These are phyloP conservation scores for Xylariales sp. DNA, from an alignment of 2,329 filamentous ascomycete species.

Conservation along the genomic window DNA sequence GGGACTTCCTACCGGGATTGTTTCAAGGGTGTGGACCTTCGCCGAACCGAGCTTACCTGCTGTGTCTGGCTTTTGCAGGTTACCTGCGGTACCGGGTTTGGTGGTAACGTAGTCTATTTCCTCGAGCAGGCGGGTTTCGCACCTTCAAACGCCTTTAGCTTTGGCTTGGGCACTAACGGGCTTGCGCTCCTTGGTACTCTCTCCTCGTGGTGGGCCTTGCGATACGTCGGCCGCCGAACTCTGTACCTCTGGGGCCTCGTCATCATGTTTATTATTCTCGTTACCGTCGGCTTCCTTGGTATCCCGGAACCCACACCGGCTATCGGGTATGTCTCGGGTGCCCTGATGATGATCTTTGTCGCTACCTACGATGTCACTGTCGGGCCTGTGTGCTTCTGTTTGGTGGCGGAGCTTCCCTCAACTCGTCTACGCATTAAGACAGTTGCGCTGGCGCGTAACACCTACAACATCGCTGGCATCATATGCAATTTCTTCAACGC, in stretches of 20 bases:
- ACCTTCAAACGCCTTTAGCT: not conserved
- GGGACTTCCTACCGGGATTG: conserved; percentile 6
- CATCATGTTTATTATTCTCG: conserved; percentile 1
- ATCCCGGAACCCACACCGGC: not conserved
- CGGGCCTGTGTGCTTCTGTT: not conserved
- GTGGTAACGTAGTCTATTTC: conserved; percentile 1
- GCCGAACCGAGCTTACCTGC: conserved; percentile 7
- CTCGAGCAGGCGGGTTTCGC: conserved; percentile 1
- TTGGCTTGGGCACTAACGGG: not conserved
- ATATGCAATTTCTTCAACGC: conserved; percentile 9
- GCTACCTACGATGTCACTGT: conserved; percentile 2
- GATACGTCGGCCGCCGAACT: conserved; percentile 2
- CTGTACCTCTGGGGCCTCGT: conserved; percentile 3
- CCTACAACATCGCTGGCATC: conserved; percentile 33
- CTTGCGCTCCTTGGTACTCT: not conserved
- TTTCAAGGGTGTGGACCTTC: conserved; percentile 8
- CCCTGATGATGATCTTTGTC: conserved; percentile 1
- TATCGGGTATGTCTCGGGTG: too few species aligned
- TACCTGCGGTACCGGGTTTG: not conserved
- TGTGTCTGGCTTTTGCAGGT: conserved; percentile 2
- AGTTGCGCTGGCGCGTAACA: conserved; percentile 15
- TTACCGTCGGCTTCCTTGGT: conserved; percentile 2
- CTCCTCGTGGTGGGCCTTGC: conserved; percentile 4
- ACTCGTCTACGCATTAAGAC: conserved; percentile 21
- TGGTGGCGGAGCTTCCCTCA: conserved; percentile 3